Evolutionary conservation across 2,329 filamentous ascomycete species (phyloP).

Genomic region (Neofusicoccum parvum): DNA sequence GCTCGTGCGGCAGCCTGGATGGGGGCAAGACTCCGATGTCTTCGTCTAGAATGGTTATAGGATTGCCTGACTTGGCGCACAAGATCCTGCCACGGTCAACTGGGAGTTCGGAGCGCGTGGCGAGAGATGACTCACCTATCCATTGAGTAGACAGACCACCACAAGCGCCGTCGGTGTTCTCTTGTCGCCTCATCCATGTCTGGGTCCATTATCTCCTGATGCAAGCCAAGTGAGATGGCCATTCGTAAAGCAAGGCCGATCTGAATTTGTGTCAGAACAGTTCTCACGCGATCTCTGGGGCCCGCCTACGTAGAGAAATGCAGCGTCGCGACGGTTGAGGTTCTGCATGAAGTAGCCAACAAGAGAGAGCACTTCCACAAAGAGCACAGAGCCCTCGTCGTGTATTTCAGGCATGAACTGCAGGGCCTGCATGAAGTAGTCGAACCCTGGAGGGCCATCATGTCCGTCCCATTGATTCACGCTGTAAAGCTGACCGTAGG

Average conservation of each 20-base stretch:
- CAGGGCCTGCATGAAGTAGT: conserved; percentile 56
- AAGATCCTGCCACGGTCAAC: conserved; percentile 41
- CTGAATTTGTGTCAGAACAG: neutral
- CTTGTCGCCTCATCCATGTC: conserved; percentile 44
- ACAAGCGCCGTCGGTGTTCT: conserved; percentile 56
- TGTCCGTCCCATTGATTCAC: conserved; percentile 58
- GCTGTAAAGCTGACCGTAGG: conserved; percentile 60
- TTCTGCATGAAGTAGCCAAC: conserved; percentile 62
- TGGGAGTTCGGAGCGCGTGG: neutral
- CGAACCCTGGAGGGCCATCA: conserved; percentile 58
- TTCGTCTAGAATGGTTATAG: conserved; percentile 57
- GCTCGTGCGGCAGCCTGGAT: conserved; percentile 39
- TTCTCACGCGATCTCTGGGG: neutral
- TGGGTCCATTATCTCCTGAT: conserved; percentile 52
- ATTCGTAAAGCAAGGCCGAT: conserved; percentile 53
- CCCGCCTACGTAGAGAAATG: conserved; percentile 50
- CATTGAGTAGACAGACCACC: conserved; percentile 61
- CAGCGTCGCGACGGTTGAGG: conserved; percentile 57
- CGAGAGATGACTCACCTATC: conserved; percentile 35
- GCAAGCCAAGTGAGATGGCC: conserved; percentile 60
- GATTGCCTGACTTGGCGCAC: conserved; percentile 58
- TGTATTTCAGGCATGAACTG: conserved; percentile 58
- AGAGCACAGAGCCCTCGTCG: conserved; percentile 57
- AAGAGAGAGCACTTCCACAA: conserved; percentile 58
- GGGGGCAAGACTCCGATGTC: conserved; percentile 53